Conservation (phyloP, 495 filamentous ascomycete species). For the Annulohypoxylon maeteangense region DNA sequence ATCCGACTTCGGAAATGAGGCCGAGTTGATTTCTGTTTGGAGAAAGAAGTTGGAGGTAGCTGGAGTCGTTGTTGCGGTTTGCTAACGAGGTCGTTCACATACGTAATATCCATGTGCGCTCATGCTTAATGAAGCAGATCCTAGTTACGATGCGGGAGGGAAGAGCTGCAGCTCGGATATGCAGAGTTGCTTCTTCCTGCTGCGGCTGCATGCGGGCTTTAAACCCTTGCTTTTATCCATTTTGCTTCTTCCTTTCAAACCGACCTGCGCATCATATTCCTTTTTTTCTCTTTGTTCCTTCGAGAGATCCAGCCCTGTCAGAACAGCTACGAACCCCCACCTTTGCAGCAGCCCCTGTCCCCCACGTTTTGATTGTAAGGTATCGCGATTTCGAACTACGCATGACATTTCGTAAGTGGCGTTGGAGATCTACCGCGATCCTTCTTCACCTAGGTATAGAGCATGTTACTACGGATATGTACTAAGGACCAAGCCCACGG, state of each 20-base stretch:
- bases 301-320: conserved; percentile 13
- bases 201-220: conserved; percentile 19
- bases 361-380: conserved; percentile 9
- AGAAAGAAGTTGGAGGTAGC: neutral
- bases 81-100: conserved; percentile 10
- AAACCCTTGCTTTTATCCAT: neutral
- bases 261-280: neutral
- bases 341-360: neutral
- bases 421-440: conserved; percentile 19
- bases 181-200: conserved; percentile 31
- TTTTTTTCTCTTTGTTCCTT: conserved; percentile 15
- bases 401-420: neutral
- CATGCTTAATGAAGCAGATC: conserved; percentile 1
- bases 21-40: neutral
- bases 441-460: neutral
- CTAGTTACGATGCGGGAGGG: conserved; percentile 12
- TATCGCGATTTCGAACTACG: neutral
- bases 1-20: conserved; percentile 33
- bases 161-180: conserved; percentile 23
- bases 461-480: neutral
- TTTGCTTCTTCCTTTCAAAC: neutral
- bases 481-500: conserved; percentile 21
- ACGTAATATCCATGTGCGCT: conserved; percentile 12
- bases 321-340: conserved; percentile 21
- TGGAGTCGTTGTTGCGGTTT: neutral